Conservation (phyloP, 345 rosid genomes). For the Eucalyptus rudis region DNA sequence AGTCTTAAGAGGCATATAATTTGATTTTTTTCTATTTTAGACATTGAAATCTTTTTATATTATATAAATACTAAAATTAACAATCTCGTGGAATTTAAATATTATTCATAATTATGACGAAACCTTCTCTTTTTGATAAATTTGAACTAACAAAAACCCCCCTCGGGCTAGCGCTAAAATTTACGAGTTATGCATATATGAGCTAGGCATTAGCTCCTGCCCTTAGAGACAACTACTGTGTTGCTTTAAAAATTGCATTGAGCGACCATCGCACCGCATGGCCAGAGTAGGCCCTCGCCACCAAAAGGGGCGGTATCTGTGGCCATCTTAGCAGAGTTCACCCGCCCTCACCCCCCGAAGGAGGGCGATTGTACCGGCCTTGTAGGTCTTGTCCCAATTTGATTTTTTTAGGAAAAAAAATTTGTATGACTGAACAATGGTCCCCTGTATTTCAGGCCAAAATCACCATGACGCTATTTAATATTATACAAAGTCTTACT, state of each 20-base stretch:
- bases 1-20: neutral
- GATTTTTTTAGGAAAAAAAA: neutral
- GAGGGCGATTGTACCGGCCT: neutral
- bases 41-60: neutral
- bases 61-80: neutral
- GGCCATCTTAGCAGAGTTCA: neutral
- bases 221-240: neutral
- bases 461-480: neutral
- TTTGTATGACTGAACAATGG: neutral
- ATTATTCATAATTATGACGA: neutral
- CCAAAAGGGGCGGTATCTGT: neutral
- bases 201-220: neutral
- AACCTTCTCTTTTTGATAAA: neutral
- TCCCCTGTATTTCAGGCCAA: neutral
- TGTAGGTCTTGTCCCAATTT: neutral
- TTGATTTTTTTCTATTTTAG: neutral
- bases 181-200: neutral
- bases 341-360: rapidly evolving
- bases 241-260: neutral
- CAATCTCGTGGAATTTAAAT: neutral
- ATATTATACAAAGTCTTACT: neutral
- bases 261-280: neutral
- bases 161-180: neutral
- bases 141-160: neutral
- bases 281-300: neutral